Base-by-base conservation (phyloP, 1,139 yeast genomes). In the Debaryomyces subglobosus region DNA sequence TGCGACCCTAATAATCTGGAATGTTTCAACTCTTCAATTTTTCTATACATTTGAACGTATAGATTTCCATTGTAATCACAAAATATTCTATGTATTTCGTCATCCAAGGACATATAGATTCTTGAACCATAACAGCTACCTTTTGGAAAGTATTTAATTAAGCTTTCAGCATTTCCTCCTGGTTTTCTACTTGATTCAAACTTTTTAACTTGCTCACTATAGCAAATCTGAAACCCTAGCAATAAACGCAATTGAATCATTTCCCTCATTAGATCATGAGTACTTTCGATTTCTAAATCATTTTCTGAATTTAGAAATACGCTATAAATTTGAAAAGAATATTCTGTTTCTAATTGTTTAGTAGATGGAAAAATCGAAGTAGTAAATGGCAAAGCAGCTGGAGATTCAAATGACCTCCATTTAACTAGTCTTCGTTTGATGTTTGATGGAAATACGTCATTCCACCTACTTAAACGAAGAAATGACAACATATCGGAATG, bases 371-470 rank as follows among this genome's bases (percentile, higher is more conserved):
- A 90, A 7, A 85, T 75, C 1, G 87, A 81, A 0, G 96, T 84
- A 1, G 89, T 84, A 0, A 87, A 72, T 0, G 99, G 99, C 21
- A 95, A 70, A 3, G 96, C 86, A 0, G 98, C 98, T 0, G 99
- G 99, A 0, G 97, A 84, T 32, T 90, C 87, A 48, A 95, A 76
- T 0, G 98, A 92, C 49, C 89, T 80, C 99, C 99, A 95, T 62
- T 92, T 92, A 40, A 92, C 86, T 10, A 81, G 74, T 55, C 84
- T 79, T 41, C 91, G 72, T 46, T 80, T 82, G 21, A 84, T 81
- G 39, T 81, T 79, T 12, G 78, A 77, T 0, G 97, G 96, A 59
- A 89, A 89, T 0, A 89, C 95, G 64, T 88, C 90, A 48, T 84
- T 85, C 99, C 99, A 95, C 53, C 96, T 78, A 40, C 78, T 71